Base-by-base conservation (phyloP, 176 grass and related monocot species). In the Poa annua region DNA sequence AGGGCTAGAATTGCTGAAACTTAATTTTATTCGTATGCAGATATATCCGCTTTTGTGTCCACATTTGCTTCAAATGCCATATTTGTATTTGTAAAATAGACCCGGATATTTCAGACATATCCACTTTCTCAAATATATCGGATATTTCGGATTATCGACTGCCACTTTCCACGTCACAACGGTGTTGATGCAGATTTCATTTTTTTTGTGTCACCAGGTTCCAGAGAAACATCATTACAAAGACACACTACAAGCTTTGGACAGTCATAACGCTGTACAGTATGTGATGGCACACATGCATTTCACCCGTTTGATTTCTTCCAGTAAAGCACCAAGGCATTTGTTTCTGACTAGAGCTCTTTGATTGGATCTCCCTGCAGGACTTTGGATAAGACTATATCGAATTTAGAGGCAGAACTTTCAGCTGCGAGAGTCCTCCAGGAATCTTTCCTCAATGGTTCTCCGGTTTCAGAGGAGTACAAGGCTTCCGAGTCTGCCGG, bases 401-500 rank as follows among this genome's bases (percentile, higher is more conserved):
- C 92, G 44, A 88, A 94, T 62, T 48, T 98, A 76, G 95, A 98
- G 84, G 90, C 88, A 79, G 92, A 98, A 63, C 90, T 98, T 32
- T 88, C 95, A 8, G 92, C 92, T 5, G 88, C 90, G 24, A 98
- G 81, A 82, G 76, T 92, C 8, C 76, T 91, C 38, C 95, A 95
- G 57, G 90, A 93, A 25, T 95, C 92, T 13, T 80, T 94, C 32
- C 86, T 98, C 25, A 92, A 86, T 17, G 92, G 90, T 47, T 88
- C 92, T 42, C 92, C 92, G n/a, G 86, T 93, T 69, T 88, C 90
- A 47, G 88, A 98, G 32, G 86, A 90, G 54, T 42, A 84, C 54
- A 91, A 89, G 85, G 59, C 80, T 84, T 79, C 88, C 0, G 85
- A 91, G 29, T 76, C 88, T 17, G 36, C 61, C 0, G 87, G 82